A percentile compares a stretch with the other conserved stretches of the same genome.
Evolutionary conservation across 176 grass and related monocot genomes (phyloP).

Genomic region (Luzula sylvatica): DNA sequence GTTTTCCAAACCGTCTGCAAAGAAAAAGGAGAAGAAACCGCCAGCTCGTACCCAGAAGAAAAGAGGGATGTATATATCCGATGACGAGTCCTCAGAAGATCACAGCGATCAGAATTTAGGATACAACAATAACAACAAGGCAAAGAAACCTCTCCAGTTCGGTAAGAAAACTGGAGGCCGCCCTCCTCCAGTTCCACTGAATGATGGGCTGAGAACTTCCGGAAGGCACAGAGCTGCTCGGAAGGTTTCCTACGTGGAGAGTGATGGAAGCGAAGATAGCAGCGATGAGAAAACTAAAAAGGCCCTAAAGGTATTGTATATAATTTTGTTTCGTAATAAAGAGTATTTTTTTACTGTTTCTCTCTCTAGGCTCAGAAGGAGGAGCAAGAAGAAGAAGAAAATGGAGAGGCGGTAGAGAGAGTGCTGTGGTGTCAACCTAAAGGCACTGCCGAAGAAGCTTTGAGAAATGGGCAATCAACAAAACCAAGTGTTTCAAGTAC

Average conservation of each 20-base stretch:
- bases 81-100: constrained; percentile 85
- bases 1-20: constrained; percentile 37
- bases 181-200: constrained; percentile 16
- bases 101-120: constrained; percentile 55
- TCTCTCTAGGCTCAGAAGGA: constrained; percentile 47
- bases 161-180: constrained; percentile 33
- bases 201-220: constrained; percentile 65
- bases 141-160: constrained; percentile 38
- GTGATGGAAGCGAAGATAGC: constrained; percentile 80
- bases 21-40: constrained; percentile 42
- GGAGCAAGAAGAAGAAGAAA: constrained; percentile 74
- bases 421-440: constrained; percentile 88
- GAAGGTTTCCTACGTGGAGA: constrained; percentile 98
- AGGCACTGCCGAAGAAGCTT: constrained; percentile 67
- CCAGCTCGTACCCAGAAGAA: constrained; percentile 41
- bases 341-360: not conserved
- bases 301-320: constrained; percentile 54
- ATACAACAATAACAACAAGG: constrained; percentile 36
- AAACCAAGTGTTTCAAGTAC: constrained; percentile 59
- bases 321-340: not conserved
- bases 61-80: constrained; percentile 49
- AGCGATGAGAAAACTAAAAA: constrained; percentile 65
- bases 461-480: constrained; percentile 45
- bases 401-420: constrained; percentile 86
- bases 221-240: constrained; percentile 59